Percentiles rank a stretch among this genome's conserved stretches.
Evolutionary conservation across 768 basidiomycete species (phyloP).

Genomic region (Termitomyces sp.): DNA sequence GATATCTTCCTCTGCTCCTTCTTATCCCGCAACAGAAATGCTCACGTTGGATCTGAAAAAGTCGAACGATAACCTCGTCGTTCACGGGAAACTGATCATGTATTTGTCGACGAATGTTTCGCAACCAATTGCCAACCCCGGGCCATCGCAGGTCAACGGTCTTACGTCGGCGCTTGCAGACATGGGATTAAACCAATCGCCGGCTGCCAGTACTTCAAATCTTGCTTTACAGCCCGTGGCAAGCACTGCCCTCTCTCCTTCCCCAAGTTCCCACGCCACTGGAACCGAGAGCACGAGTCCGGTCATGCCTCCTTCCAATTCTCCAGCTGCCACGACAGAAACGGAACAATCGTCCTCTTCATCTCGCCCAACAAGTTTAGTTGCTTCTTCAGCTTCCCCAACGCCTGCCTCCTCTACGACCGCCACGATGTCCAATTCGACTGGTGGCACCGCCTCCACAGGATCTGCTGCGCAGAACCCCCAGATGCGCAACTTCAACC

Average conservation of each 20-base stretch:
- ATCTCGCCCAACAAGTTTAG: slow-evolving; percentile 26
- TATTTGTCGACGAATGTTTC: slow-evolving; percentile 91
- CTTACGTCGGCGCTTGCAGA: slow-evolving; percentile 57
- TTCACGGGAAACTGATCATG: slow-evolving; percentile 96
- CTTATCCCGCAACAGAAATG: slow-evolving; percentile 64
- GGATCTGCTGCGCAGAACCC: slow-evolving; percentile 43
- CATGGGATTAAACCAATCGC: slow-evolving; percentile 59
- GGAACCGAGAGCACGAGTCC: slow-evolving; percentile 40
- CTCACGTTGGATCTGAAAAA: slow-evolving; percentile 95
- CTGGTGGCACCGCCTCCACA: slow-evolving; percentile 23
- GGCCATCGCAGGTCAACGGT: slow-evolving; percentile 67
- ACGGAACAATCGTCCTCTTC: slow-evolving; percentile 21
- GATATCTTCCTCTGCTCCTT: neutral
- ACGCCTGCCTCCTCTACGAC: slow-evolving; percentile 20
- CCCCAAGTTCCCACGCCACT: slow-evolving; percentile 65
- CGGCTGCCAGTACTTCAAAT: slow-evolving; percentile 55
- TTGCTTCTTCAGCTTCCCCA: slow-evolving; percentile 14
- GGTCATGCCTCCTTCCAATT: slow-evolving; percentile 35
- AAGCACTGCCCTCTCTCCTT: slow-evolving; percentile 50
- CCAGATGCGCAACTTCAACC: slow-evolving; percentile 84
- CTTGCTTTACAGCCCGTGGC: slow-evolving; percentile 39
- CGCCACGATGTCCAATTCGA: slow-evolving; percentile 18
- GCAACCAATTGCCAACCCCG: slow-evolving; percentile 81
- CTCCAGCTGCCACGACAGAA: slow-evolving; percentile 21
- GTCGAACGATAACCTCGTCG: slow-evolving; percentile 97